phyloP scores from a whole-genome alignment of 345 rosid species.

The Crucihimalaya himalaica region DNA sequence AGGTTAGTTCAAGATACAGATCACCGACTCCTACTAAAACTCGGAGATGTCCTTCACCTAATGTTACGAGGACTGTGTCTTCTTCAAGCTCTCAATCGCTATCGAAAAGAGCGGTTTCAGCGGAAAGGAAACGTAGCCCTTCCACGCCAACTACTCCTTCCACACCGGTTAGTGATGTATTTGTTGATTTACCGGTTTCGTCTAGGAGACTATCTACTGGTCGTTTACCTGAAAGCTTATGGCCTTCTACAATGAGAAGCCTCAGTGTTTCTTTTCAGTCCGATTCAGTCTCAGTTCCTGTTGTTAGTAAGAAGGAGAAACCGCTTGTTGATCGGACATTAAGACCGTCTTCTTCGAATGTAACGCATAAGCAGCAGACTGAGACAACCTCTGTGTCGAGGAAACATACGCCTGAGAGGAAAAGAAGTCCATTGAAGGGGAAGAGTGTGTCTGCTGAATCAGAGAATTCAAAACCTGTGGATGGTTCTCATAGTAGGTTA shows the following conservation, averaged over 20 bases:
- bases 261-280: constrained; percentile 95
- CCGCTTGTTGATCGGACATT: constrained; percentile 67
- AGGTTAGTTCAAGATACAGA: constrained; percentile 76
- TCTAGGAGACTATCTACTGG: constrained; percentile 59
- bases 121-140: constrained; percentile 72
- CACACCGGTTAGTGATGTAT: constrained; percentile 76
- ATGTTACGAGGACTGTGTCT: constrained; percentile 47
- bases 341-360: constrained; percentile 83
- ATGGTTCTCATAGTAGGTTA: constrained; percentile 57
- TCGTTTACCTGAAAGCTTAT: constrained; percentile 76
- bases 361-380: constrained; percentile 53
- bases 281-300: constrained; percentile 72
- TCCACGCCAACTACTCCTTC: constrained; percentile 64
- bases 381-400: constrained; percentile 49
- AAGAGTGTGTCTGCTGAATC: constrained; percentile 59
- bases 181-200: constrained; percentile 44
- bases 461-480: constrained; percentile 83
- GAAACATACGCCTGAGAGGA: constrained; percentile 78
- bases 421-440: constrained; percentile 75
- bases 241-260: constrained; percentile 99
- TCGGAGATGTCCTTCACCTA: constrained; percentile 75
- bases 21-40: constrained; percentile 57
- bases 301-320: constrained; percentile 82
- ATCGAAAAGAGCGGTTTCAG: constrained; percentile 73
- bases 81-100: constrained; percentile 44